Evolutionary conservation across 2,329 filamentous ascomycete genomes (phyloP).

Genomic region (Ambrosiella beaveri): DNA sequence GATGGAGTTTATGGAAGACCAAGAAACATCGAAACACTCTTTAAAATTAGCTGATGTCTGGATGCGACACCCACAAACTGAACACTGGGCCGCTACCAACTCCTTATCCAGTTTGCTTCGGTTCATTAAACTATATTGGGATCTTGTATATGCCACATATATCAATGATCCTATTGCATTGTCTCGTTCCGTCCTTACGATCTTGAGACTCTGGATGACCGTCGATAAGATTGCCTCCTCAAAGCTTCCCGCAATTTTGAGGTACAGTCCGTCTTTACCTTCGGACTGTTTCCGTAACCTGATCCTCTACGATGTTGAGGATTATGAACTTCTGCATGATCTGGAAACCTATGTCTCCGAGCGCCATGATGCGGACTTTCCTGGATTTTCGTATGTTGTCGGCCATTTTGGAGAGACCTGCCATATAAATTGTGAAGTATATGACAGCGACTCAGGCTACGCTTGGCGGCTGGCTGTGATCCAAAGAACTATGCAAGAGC

Average conservation of each 20-base stretch:
- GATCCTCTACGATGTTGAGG: constrained; percentile 24
- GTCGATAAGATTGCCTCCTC: background rate
- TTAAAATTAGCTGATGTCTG: too few relatives aligned
- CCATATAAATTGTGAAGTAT: background rate
- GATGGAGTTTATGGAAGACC: too few relatives aligned
- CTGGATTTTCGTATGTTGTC: background rate
- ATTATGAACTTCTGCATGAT: constrained; percentile 27
- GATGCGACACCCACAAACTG: too few relatives aligned
- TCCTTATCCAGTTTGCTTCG: too few relatives aligned
- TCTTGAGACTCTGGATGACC: background rate
- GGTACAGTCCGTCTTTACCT: background rate
- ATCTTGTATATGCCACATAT: background rate
- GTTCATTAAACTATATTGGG: too few relatives aligned
- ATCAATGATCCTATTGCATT: background rate
- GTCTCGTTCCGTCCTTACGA: background rate
- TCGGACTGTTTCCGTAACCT: constrained; percentile 25
- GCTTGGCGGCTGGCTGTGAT: background rate
- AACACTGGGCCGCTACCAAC: too few relatives aligned
- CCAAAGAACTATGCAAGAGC: background rate
- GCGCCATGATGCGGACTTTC: background rate
- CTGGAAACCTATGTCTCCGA: constrained; percentile 28
- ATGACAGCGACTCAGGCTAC: background rate
- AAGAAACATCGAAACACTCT: too few relatives aligned
- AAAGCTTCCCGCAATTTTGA: background rate
- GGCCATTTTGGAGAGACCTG: background rate